A percentile compares a stretch with the other conserved stretches of the same genome.
These are phyloP conservation scores for Globisporangium splendens DNA, from an alignment of 352 stramenopile genomes.

Conservation along the genomic window DNA sequence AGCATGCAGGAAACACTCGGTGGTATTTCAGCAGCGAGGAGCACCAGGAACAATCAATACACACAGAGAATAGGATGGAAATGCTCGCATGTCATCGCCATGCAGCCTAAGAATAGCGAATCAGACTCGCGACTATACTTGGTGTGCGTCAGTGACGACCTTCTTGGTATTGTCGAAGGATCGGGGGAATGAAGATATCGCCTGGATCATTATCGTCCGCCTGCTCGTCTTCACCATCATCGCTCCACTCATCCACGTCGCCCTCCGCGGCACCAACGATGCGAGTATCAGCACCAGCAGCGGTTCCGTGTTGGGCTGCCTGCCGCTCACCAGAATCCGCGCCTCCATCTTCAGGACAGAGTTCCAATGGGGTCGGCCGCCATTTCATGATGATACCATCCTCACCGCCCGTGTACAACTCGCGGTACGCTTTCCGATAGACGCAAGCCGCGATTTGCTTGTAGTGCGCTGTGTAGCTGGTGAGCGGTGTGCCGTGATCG, in stretches of 20 bases:
- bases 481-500: constrained; percentile 29
- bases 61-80: no score
- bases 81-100: no score
- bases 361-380: constrained; percentile 29
- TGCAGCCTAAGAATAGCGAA: constrained; percentile 1
- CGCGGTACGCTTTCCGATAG: constrained; percentile 45
- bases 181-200: constrained; percentile 57
- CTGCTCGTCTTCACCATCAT: constrained; percentile 32
- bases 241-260: constrained; percentile 54
- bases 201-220: constrained; percentile 11
- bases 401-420: constrained; percentile 57
- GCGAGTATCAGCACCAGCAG: neutral
- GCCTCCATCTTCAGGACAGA: constrained; percentile 17
- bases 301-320: constrained; percentile 4
- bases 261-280: constrained; percentile 14
- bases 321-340: constrained; percentile 7
- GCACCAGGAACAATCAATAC: neutral
- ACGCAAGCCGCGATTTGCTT: constrained; percentile 52
- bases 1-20: neutral
- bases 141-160: neutral
- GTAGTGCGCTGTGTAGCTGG: constrained; percentile 51
- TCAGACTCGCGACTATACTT: neutral
- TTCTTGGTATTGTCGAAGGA: constrained; percentile 38
- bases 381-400: constrained; percentile 77
- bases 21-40: no score